Percentiles rank a stretch among this genome's conserved stretches.
Evolutionary conservation across 2,329 filamentous ascomycete species (phyloP).

Genomic region (Pestalotiopsis sp.): DNA sequence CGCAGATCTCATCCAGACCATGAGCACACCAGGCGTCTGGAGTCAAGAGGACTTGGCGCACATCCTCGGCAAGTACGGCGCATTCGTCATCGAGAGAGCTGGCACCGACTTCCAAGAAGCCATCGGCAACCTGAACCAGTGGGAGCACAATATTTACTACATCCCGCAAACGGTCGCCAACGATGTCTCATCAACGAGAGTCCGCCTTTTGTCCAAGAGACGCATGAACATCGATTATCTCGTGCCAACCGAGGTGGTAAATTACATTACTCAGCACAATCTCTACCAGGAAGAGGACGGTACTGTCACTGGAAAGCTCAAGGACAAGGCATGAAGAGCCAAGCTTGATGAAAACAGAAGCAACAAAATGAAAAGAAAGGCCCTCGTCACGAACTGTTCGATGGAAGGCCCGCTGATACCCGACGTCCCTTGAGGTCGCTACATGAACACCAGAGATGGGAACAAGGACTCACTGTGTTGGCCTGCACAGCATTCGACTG

Average conservation of each 20-base stretch:
- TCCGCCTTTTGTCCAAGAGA: conserved; percentile 76
- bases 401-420: background rate
- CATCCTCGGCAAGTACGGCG: conserved; percentile 81
- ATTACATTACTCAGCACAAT: conserved; percentile 70
- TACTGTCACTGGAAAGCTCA: conserved; percentile 21
- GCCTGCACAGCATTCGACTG: background rate
- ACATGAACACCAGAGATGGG: background rate
- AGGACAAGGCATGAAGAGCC: conserved; percentile 25
- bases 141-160: conserved; percentile 84
- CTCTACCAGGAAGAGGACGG: conserved; percentile 51
- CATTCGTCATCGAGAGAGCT: conserved; percentile 81
- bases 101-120: conserved; percentile 90
- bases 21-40: conserved; percentile 78
- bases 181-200: conserved; percentile 81
- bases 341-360: background rate
- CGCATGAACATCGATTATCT: conserved; percentile 82
- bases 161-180: conserved; percentile 89
- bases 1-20: conserved; percentile 74
- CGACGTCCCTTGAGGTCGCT: background rate
- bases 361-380: conserved; percentile 17
- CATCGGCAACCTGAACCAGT: conserved; percentile 77
- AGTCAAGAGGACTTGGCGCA: conserved; percentile 82
- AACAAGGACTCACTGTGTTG: background rate
- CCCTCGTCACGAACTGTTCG: conserved; percentile 2
- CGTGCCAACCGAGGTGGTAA: conserved; percentile 74